Base-by-base conservation (phyloP, 1,139 yeast genomes). In the Yamadazyma conglobata region DNA sequence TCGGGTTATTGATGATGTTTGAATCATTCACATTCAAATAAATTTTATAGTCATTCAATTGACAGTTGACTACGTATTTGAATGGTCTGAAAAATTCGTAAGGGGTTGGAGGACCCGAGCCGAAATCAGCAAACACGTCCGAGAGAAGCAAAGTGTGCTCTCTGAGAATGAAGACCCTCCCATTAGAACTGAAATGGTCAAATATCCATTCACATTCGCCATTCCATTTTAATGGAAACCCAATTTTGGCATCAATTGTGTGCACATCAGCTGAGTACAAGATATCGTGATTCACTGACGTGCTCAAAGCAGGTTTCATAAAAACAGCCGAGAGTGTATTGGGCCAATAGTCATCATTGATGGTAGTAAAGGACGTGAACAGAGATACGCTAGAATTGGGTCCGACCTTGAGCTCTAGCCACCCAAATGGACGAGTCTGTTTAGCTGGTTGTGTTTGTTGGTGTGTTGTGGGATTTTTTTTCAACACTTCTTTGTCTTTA, bases 241-340 rank as follows among this genome's bases (percentile, higher is more conserved):
- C 78, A 18, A 84, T 61, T 21, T 72, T 72, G 2, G 82, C 78
- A 14, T 63, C 56, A 4, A 87, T 37, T 1, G 53, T 55, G 47
- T 85, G 91, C 6, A 64, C 58, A 23, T 75, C 73, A 0, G 94
- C 86, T 10, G 70, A 60, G 40, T 84, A 73, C 9, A 88, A 57
- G 11, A 87, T 62, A 45, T 87, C 95, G 53, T 91, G 97, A 45
- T 89, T 91, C 1, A 91, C 93, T 32, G 95, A 84, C 0, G 96
- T 69, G 31, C 91, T 61, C 4, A 88, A 53, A 46, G 84, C 95
- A 0, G 85, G 78, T 11, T 66, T 59, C 0, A 56, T 52, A 21
- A 89, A 56, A n/a, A 64, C 61, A 1, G 78, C 56, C 3, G 60
- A 53, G 5, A 85, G 43, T 2, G 47, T 52, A 39, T 82, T 82